Percentiles rank a stretch among this genome's conserved stretches.
These are phyloP conservation scores for Lathyrus oleraceus DNA, from an alignment of 306 rosid genomes.

Conservation along the genomic window DNA sequence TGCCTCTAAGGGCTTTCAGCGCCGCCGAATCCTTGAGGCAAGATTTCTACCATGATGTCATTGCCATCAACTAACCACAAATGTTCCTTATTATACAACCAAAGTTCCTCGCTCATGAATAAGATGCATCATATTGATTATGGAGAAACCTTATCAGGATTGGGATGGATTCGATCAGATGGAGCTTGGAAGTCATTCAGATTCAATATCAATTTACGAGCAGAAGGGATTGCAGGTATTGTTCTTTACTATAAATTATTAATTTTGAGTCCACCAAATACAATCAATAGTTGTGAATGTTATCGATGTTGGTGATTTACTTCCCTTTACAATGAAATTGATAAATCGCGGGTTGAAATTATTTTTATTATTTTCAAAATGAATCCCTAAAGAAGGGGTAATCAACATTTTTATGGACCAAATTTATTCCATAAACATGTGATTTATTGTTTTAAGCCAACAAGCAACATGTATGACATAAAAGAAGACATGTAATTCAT, in stretches of 20 bases:
- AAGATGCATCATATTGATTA: not conserved
- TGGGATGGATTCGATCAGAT: not conserved
- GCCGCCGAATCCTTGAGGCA: not conserved
- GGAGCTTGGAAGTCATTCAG: not conserved
- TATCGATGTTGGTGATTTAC: not conserved
- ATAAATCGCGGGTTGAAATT: not conserved
- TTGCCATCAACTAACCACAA: not conserved
- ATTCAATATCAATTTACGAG: not conserved
- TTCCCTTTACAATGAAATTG: not conserved
- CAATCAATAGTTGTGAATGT: not conserved
- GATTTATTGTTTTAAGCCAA: not conserved
- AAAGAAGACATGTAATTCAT: not conserved
- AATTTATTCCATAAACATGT: not conserved
- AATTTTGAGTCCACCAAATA: not conserved
- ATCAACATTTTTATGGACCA: not conserved
- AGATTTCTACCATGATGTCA: not conserved
- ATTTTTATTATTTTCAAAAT: not conserved
- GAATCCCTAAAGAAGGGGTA: not conserved
- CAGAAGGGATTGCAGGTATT: not conserved
- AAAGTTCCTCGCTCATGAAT: not conserved
- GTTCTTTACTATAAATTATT: not conserved
- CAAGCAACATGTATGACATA: not conserved
- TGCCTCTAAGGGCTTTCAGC: not conserved
- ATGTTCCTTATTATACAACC: not conserved
- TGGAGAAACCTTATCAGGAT: not conserved